phyloP scores from a whole-genome alignment of 192 early-diverging fungal species.

The Backusella liffmaniae region DNA sequence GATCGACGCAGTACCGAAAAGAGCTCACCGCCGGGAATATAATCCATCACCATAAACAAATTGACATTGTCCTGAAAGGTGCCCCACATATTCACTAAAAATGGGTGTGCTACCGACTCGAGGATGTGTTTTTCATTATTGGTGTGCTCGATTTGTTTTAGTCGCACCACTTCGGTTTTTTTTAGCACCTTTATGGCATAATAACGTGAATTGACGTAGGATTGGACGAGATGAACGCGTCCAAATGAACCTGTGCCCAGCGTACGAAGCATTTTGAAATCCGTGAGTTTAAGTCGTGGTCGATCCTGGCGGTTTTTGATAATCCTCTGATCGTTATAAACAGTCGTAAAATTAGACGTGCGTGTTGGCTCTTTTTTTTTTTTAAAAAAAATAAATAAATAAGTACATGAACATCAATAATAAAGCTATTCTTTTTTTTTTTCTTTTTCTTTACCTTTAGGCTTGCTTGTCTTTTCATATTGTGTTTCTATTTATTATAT shows the following conservation, averaged over 20 bases:
- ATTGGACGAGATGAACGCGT: slow-evolving; percentile 91
- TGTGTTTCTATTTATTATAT: neutral
- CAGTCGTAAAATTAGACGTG: neutral
- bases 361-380: neutral
- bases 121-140: slow-evolving; percentile 97
- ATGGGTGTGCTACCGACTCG: slow-evolving; percentile 85
- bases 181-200: slow-evolving; percentile 98
- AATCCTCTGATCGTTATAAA: slow-evolving; percentile 34
- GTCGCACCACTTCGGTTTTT: slow-evolving; percentile 92
- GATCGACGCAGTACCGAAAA: slow-evolving; percentile 74
- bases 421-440: neutral
- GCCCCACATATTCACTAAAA: slow-evolving; percentile 85
- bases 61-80: slow-evolving; percentile 94
- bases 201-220: slow-evolving; percentile 75
- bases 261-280: slow-evolving; percentile 87
- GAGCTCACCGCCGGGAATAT: slow-evolving; percentile 94
- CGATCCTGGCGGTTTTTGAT: slow-evolving; percentile 37
- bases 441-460: neutral
- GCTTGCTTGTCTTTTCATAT: neutral
- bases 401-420: too few relatives aligned
- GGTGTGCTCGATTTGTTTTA: slow-evolving; percentile 98
- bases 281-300: slow-evolving; percentile 64
- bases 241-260: slow-evolving; percentile 98
- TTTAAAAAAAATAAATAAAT: neutral
- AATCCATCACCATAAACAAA: slow-evolving; percentile 97